These are phyloP conservation scores for Penstemon davidsonii DNA, from an alignment of 257 asterid species.

Conservation along the genomic window DNA sequence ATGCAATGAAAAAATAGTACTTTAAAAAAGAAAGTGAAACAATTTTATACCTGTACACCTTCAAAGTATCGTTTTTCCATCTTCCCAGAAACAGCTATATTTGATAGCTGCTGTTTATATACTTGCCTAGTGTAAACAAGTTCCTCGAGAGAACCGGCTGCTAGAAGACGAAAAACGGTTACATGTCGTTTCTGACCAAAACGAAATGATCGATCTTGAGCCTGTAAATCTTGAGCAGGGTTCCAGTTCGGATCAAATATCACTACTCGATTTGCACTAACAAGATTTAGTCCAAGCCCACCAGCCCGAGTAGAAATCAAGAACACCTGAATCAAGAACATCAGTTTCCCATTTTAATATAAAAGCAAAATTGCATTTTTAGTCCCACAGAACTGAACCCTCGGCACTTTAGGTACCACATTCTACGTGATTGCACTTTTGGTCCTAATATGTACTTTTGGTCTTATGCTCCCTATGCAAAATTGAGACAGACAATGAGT, in stretches of 20 bases:
- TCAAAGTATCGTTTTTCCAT: conserved; percentile 89
- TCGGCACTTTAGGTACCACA: too few relatives aligned
- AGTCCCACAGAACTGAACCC: too few relatives aligned
- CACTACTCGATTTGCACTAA: conserved; percentile 90
- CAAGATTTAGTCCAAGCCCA: conserved; percentile 94
- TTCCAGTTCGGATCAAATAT: conserved; percentile 98
- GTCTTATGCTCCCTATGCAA: too few relatives aligned
- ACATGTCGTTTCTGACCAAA: conserved; percentile 92
- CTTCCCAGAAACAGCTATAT: conserved; percentile 88
- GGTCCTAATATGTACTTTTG: too few relatives aligned
- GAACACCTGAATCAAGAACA: conserved; percentile 59
- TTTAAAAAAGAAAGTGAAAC: background rate
- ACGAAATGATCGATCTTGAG: conserved; percentile 93
- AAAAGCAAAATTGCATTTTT: background rate
- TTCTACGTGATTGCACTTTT: too few relatives aligned
- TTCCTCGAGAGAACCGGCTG: conserved; percentile 97
- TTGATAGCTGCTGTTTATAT: conserved; percentile 89
- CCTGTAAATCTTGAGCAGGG: conserved; percentile 97
- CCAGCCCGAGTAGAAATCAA: conserved; percentile 97
- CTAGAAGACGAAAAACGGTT: conserved; percentile 88
- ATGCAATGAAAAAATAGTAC: too few relatives aligned
- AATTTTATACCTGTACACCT: conserved; percentile 78
- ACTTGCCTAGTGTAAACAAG: conserved; percentile 89
- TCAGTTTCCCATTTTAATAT: conserved; percentile 6
- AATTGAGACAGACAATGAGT: too few relatives aligned